Evolutionary conservation across 148 eudicot genomes (phyloP), one percentile per base, ranked within the genome.

Genomic region (Tetragonia tetragonoides): DNA sequence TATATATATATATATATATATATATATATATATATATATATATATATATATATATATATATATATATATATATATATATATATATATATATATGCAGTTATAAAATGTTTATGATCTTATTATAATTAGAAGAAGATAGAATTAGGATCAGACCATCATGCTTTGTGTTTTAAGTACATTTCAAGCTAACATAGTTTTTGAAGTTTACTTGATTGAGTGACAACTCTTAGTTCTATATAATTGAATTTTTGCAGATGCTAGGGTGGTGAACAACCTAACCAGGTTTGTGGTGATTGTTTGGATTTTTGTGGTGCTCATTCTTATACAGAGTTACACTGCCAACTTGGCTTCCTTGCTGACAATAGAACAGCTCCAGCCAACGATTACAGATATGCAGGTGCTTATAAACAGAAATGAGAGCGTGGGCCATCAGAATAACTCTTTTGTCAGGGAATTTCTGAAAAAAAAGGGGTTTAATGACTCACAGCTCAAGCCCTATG

Each of bases 241-340:
- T 75, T 8, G 61, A 46, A 39, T 42, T 42, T 24, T 41, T 54
- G 14, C 80, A 90, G 92, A 78, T 86, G 85, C 89, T 79, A 86
- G 75, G 61, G 80, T 89, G 51, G 74, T 75, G 47, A 93, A 77
- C 85, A 88, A 90, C 82, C 70, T 88, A 53, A 61, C 91, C 18
- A 81, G 91, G 80, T 85, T 92, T 56, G 97, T 92, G 75, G 80
- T 90, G 75, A 82, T 88, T 9, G 73, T 89, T 16, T 90, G 97
- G 97, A 68, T 89, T 4, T 90, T 90, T 21, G 87, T 91, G 20
- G 83, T 88, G 41, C 81, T 88, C 6, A 85, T 91, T 10, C 85
- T 89, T 21, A 87, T 83, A 34, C 86, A 86, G 38, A 91, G 91
- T 51, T 91, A 88, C 80, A 91, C 96, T 3, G 93, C 93, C 1